Conservation (phyloP, 345 rosid genomes). For the Geranium rotundifolium region DNA sequence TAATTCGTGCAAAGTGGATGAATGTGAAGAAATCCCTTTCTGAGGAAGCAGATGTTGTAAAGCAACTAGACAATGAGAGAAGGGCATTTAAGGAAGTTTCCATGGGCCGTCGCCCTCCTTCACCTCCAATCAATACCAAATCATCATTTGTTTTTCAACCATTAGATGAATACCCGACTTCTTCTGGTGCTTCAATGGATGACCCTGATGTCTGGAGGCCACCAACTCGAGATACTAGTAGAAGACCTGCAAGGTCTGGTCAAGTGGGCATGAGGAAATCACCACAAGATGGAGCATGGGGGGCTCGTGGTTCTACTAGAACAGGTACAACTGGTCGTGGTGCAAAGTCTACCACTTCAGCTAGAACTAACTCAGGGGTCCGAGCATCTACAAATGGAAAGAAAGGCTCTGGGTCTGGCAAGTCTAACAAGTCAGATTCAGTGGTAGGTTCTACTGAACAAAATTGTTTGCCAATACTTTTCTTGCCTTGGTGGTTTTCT, state of each 20-base stretch:
- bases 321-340: constrained; percentile 54
- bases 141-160: constrained; percentile 94
- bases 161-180: constrained; percentile 87
- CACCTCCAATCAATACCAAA: constrained; percentile 77
- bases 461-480: too few relatives aligned
- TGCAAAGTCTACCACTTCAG: constrained; percentile 48
- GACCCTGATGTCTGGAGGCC: constrained; percentile 99
- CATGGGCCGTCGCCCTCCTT: constrained; percentile 58
- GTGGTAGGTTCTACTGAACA: constrained; percentile 28
- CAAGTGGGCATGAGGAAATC: constrained; percentile 77
- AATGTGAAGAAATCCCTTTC: constrained; percentile 74
- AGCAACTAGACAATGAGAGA: constrained; percentile 87
- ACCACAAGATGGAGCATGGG: constrained; percentile 92
- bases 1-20: constrained; percentile 88
- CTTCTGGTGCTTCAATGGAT: constrained; percentile 73
- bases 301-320: constrained; percentile 51
- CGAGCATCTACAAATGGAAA: constrained; percentile 67
- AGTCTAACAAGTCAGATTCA: constrained; percentile 67
- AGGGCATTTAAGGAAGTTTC: constrained; percentile 84
- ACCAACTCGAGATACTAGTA: constrained; percentile 68
- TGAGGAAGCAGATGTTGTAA: constrained; percentile 88
- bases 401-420: constrained; percentile 61
- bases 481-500: too few relatives aligned
- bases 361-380: constrained; percentile 45
- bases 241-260: constrained; percentile 75